Conservation (phyloP, 2,329 filamentous ascomycete species). For the Corinectria fuckeliana region DNA sequence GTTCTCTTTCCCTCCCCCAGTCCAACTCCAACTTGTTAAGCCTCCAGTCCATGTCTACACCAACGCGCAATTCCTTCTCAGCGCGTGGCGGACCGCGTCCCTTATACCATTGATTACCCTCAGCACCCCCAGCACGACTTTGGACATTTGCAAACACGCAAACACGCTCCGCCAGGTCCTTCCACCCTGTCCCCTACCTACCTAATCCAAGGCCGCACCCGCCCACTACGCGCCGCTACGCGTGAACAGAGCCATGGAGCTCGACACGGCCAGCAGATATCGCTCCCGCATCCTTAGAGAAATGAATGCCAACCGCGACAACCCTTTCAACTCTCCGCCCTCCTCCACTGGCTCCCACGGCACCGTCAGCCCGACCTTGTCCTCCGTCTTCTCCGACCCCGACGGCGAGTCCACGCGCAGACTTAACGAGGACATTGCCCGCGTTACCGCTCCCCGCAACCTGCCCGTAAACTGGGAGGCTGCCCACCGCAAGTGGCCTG, state of each 20-base stretch:
- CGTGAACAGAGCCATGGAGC: slow-evolving; percentile 48
- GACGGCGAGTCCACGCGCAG: slow-evolving; percentile 61
- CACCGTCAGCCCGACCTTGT: slow-evolving; percentile 60
- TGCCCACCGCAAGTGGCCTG: slow-evolving; percentile 59
- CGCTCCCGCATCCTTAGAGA: slow-evolving; percentile 58
- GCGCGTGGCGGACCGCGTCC: slow-evolving; percentile 22
- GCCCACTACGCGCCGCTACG: slow-evolving; percentile 30
- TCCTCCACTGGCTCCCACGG: slow-evolving; percentile 65
- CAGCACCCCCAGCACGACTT: slow-evolving; percentile 18
- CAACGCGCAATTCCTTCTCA: slow-evolving; percentile 21
- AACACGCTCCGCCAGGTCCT: slow-evolving; percentile 31
- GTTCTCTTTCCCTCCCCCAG: slow-evolving; percentile 24
- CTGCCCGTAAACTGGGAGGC: slow-evolving; percentile 53
- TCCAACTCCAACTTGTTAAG: slow-evolving; percentile 13
- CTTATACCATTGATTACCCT: slow-evolving; percentile 30
- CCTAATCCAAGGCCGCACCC: slow-evolving; percentile 28
- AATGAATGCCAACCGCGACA: slow-evolving; percentile 59
- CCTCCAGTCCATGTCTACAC: slow-evolving; percentile 21
- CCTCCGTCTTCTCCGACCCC: slow-evolving; percentile 59
- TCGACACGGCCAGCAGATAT: slow-evolving; percentile 50
- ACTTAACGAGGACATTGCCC: slow-evolving; percentile 56
- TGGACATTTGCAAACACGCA: slow-evolving; percentile 25
- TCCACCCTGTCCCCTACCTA: slow-evolving; percentile 21
- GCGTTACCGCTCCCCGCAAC: slow-evolving; percentile 49
- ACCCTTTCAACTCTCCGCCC: slow-evolving; percentile 65